phyloP scores from a whole-genome alignment of 495 filamentous ascomycete species.

The Lindgomyces ingoldianus region DNA sequence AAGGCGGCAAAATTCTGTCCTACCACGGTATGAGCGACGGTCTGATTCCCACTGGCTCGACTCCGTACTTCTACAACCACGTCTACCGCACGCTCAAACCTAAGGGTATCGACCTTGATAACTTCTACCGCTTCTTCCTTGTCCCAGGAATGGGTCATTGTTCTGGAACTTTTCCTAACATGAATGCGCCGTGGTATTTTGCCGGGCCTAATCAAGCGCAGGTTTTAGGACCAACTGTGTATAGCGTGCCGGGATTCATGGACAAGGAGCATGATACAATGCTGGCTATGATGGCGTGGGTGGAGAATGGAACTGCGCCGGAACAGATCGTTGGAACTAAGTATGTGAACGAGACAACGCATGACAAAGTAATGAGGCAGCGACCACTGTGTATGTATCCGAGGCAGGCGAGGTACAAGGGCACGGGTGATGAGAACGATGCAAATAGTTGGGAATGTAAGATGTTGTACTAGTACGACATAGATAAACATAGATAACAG shows the following conservation, averaged over 20 bases:
- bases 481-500: neutral
- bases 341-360: slow-evolving; percentile 37
- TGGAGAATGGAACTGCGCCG: slow-evolving; percentile 46
- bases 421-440: slow-evolving; percentile 30
- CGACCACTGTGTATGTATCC: slow-evolving; percentile 43
- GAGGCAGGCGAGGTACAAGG: slow-evolving; percentile 32
- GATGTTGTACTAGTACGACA: neutral
- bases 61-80: slow-evolving; percentile 51
- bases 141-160: slow-evolving; percentile 53
- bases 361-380: slow-evolving; percentile 37
- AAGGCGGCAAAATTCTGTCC: slow-evolving; percentile 57
- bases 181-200: slow-evolving; percentile 48
- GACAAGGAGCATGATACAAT: slow-evolving; percentile 52
- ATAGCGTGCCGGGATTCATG: slow-evolving; percentile 48
- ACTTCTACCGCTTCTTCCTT: slow-evolving; percentile 48
- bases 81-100: slow-evolving; percentile 43
- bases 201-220: slow-evolving; percentile 34
- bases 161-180: slow-evolving; percentile 32
- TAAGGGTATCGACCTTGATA: slow-evolving; percentile 40
- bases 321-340: slow-evolving; percentile 41
- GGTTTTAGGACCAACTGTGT: slow-evolving; percentile 7
- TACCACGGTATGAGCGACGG: slow-evolving; percentile 58
- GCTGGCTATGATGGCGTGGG: slow-evolving; percentile 56
- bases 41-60: slow-evolving; percentile 49
- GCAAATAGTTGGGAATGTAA: slow-evolving; percentile 39